These are phyloP conservation scores for Paulownia fortunei DNA, from an alignment of 257 asterid genomes.

Conservation along the genomic window DNA sequence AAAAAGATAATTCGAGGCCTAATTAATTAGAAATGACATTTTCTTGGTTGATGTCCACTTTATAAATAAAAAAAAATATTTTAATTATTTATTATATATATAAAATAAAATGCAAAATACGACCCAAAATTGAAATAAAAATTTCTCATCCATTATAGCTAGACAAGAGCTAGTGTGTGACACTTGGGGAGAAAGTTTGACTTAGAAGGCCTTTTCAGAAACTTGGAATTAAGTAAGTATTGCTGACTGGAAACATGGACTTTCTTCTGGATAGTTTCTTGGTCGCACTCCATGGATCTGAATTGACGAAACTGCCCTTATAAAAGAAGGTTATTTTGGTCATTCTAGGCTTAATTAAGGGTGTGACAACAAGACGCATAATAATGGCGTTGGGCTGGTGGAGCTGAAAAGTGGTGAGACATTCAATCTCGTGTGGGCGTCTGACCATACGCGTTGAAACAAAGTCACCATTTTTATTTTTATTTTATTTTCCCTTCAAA, in stretches of 20 bases:
- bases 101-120: no score
- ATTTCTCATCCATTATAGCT: no score
- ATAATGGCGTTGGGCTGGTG: conserved; percentile 45
- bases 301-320: conserved; percentile 37
- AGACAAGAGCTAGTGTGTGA: neutral
- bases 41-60: no score
- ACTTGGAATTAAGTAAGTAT: neutral
- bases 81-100: no score
- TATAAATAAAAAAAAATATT: no score
- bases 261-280: conserved; percentile 24
- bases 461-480: conserved; percentile 35
- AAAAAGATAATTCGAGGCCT: neutral
- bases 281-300: conserved; percentile 8
- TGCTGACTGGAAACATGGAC: conserved; percentile 39
- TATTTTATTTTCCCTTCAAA: conserved; percentile 1
- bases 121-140: no score
- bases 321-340: conserved; percentile 33
- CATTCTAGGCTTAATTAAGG: conserved; percentile 2
- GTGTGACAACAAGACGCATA: conserved; percentile 36
- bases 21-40: neutral
- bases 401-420: conserved; percentile 49
- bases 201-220: neutral
- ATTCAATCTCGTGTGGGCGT: conserved; percentile 41
- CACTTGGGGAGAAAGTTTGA: conserved; percentile 32
- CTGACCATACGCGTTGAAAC: conserved; percentile 57